Percentiles rank a stretch among this genome's conserved stretches.
phyloP scores from a whole-genome alignment of 2,329 filamentous ascomycete genomes.

The Trichoderma sp. region DNA sequence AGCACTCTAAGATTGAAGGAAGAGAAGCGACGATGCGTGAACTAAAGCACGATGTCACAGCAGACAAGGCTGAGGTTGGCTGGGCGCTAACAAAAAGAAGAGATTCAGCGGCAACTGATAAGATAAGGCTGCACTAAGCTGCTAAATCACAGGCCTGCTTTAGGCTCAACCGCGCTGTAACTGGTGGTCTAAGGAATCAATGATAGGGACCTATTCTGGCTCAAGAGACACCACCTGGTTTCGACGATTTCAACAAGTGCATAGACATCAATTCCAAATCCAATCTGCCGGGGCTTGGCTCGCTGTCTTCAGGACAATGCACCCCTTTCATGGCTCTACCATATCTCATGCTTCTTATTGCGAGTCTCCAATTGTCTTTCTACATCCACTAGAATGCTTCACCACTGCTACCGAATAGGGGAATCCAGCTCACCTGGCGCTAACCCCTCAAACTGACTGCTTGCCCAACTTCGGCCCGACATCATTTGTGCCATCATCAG shows the following conservation, averaged over 20 bases:
- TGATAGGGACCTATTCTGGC: no score
- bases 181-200: no score
- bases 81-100: neutral
- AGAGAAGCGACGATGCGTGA: neutral
- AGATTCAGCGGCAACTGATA: neutral
- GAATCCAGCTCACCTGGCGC: neutral
- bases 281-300: no score
- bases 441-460: neutral
- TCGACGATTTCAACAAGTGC: no score
- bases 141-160: neutral
- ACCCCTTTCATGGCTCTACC: neutral
- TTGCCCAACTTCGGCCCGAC: constrained; percentile 5
- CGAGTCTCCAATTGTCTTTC: no score
- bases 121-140: neutral
- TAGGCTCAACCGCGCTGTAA: neutral
- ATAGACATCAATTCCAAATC: neutral
- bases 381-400: neutral
- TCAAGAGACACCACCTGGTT: no score
- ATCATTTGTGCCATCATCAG: neutral
- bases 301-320: neutral
- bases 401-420: neutral
- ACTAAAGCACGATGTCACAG: neutral
- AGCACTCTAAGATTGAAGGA: neutral
- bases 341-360: no score
- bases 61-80: neutral